These are phyloP conservation scores for Parathielavia appendiculata DNA, from an alignment of 495 filamentous ascomycete genomes.

Conservation along the genomic window DNA sequence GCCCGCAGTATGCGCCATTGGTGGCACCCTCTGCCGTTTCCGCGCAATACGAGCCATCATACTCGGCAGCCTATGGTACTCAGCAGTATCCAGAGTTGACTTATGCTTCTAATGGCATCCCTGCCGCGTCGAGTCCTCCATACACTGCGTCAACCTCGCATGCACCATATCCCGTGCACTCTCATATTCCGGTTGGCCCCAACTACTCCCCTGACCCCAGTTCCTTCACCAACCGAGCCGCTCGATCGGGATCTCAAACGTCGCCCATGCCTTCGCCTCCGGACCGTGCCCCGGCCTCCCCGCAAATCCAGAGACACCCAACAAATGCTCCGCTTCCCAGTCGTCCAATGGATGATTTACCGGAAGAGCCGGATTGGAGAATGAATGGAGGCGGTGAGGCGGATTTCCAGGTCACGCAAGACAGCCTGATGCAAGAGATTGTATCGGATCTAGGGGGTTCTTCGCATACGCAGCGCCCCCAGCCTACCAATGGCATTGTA, in stretches of 20 bases:
- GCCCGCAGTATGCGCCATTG: slow-evolving; percentile 31
- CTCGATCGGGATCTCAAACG: slow-evolving; percentile 41
- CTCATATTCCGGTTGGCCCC: slow-evolving; percentile 45
- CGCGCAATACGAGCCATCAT: slow-evolving; percentile 29
- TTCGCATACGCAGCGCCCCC: slow-evolving; percentile 30
- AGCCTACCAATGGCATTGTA: slow-evolving; percentile 33
- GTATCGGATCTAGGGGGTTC: slow-evolving; percentile 43
- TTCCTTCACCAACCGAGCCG: slow-evolving; percentile 37
- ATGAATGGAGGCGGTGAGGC: slow-evolving; percentile 26
- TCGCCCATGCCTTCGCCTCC: slow-evolving; percentile 42
- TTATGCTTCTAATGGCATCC: slow-evolving; percentile 32
- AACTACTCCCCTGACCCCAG: slow-evolving; percentile 42
- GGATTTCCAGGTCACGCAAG: slow-evolving; percentile 42
- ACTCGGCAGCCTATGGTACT: slow-evolving; percentile 20
- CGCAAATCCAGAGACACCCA: slow-evolving; percentile 46
- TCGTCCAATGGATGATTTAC: slow-evolving; percentile 43
- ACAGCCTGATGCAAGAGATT: slow-evolving; percentile 51
- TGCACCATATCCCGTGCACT: slow-evolving; percentile 43
- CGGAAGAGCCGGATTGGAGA: slow-evolving; percentile 38
- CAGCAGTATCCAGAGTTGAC: slow-evolving; percentile 27
- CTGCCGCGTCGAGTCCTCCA: slow-evolving; percentile 20
- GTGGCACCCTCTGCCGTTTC: slow-evolving; percentile 20
- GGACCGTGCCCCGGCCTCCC: slow-evolving; percentile 24
- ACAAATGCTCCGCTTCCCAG: slow-evolving; percentile 52
- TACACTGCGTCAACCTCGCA: slow-evolving; percentile 37